phyloP scores from a whole-genome alignment of 2,329 filamentous ascomycete species.

The Pyricularia grisea region DNA sequence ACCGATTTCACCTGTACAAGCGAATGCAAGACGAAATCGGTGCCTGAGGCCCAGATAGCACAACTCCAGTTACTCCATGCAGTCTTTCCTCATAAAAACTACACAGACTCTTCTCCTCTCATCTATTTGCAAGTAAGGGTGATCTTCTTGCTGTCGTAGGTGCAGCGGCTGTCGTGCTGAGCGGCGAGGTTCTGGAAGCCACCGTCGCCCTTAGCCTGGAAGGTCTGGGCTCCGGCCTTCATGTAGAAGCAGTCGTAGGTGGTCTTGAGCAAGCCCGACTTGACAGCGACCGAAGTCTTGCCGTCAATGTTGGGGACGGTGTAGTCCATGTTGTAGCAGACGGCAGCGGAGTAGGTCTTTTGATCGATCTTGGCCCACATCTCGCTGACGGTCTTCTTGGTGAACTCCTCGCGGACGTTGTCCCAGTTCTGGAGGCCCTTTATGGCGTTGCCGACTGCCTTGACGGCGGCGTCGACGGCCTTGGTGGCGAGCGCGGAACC shows the following conservation, averaged over 20 bases:
- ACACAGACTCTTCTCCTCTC: neutral
- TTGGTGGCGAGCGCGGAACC: neutral
- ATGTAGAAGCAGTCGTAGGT: constrained; percentile 2
- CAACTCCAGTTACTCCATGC: neutral
- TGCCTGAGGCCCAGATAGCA: neutral
- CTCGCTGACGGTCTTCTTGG: neutral
- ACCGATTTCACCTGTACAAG: neutral
- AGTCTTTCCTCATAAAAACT: neutral
- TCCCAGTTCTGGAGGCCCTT: neutral
- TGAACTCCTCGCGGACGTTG: neutral
- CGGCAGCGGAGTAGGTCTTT: neutral
- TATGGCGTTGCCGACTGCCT: neutral
- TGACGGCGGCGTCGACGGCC: neutral
- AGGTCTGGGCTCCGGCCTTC: neutral
- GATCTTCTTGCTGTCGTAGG: neutral
- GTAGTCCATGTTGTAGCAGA: constrained; percentile 5
- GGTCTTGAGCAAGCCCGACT: neutral
- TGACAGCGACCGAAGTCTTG: neutral
- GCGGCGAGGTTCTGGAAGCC: constrained; percentile 1
- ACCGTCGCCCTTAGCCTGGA: constrained; percentile 1
- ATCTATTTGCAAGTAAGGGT: neutral
- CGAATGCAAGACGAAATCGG: neutral
- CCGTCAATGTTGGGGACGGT: neutral
- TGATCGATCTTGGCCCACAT: constrained; percentile 1
- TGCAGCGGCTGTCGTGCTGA: neutral